Evolutionary conservation across 192 early-diverging fungal species (phyloP).

Genomic region (Coemansia sp.): DNA sequence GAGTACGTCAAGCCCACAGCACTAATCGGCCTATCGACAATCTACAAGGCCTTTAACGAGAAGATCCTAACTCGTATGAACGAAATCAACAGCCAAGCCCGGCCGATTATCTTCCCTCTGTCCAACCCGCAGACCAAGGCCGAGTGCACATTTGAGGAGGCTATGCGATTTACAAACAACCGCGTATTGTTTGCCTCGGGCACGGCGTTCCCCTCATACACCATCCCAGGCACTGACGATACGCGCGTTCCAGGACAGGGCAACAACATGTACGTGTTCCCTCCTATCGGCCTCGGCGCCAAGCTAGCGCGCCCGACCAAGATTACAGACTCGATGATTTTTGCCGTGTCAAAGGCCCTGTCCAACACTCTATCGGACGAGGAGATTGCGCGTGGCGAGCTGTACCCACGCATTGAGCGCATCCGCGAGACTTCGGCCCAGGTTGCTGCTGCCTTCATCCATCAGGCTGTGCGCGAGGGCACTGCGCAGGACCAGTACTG

Average conservation of each 20-base stretch:
- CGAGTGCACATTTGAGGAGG: constrained; percentile 94
- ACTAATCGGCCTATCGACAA: constrained; percentile 86
- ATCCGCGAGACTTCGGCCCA: constrained; percentile 84
- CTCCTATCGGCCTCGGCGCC: constrained; percentile 88
- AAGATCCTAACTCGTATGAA: constrained; percentile 76
- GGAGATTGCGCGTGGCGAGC: constrained; percentile 67
- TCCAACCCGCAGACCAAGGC: constrained; percentile 88
- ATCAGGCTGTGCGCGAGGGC: constrained; percentile 68
- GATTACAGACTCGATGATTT: constrained; percentile 84
- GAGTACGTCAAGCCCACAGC: constrained; percentile 88
- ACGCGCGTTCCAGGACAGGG: constrained; percentile 75
- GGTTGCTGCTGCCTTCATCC: constrained; percentile 79
- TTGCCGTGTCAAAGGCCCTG: constrained; percentile 75
- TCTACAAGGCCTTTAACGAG: constrained; percentile 75
- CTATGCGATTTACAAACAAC: constrained; percentile 82
- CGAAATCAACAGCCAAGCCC: constrained; percentile 59
- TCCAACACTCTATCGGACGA: constrained; percentile 70
- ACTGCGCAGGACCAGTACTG: constrained; percentile 56
- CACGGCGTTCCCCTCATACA: constrained; percentile 86
- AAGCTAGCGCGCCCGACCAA: constrained; percentile 67
- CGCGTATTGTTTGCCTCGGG: constrained; percentile 94
- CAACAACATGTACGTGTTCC: constrained; percentile 98
- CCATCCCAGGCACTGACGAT: constrained; percentile 58
- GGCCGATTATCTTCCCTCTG: constrained; percentile 89
- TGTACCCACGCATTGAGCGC: constrained; percentile 84